Evolutionary conservation across 1,284 basidiomycete species (phyloP).

Genomic region (Pisolithus thermaeus): DNA sequence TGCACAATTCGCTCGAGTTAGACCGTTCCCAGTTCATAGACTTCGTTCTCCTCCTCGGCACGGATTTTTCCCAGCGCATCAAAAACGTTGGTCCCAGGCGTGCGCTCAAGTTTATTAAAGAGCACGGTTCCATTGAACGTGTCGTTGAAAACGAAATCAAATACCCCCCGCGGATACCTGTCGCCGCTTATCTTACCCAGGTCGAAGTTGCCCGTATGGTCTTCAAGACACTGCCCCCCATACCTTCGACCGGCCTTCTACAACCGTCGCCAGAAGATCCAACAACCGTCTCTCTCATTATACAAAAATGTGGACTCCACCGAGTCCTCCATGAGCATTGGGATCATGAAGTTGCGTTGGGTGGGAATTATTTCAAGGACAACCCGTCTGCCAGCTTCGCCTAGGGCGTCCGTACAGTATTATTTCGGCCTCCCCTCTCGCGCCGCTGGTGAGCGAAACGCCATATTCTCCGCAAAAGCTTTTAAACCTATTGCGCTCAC

Average conservation of each 20-base stretch:
- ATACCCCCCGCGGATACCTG: constrained; percentile 42
- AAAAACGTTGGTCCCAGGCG: constrained; percentile 70
- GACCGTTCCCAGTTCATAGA: constrained; percentile 61
- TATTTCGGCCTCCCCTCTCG: too few relatives aligned
- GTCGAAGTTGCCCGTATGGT: constrained; percentile 54
- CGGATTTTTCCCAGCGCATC: constrained; percentile 83
- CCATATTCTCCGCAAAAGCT: too few relatives aligned
- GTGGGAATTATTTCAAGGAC: constrained; percentile 62
- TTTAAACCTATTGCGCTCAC: too few relatives aligned
- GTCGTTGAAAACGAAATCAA: constrained; percentile 54
- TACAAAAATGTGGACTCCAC: constrained; percentile 46
- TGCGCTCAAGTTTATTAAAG: constrained; percentile 66
- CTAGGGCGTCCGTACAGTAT: neutral
- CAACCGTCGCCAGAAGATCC: constrained; percentile 36
- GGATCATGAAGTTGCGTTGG: constrained; percentile 40
- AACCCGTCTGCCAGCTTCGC: constrained; percentile 36
- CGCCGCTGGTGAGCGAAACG: too few relatives aligned
- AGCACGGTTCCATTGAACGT: constrained; percentile 68
- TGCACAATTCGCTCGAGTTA: constrained; percentile 58
- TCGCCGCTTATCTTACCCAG: constrained; percentile 51
- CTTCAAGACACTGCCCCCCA: constrained; percentile 58
- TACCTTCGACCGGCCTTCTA: constrained; percentile 39
- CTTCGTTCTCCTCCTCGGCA: constrained; percentile 80
- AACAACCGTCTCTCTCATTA: constrained; percentile 35
- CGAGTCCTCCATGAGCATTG: constrained; percentile 37